Percentiles rank a stretch among this genome's conserved stretches.
Evolutionary conservation across 1,284 basidiomycete species (phyloP).

Genomic region (Takashimella tepidaria): DNA sequence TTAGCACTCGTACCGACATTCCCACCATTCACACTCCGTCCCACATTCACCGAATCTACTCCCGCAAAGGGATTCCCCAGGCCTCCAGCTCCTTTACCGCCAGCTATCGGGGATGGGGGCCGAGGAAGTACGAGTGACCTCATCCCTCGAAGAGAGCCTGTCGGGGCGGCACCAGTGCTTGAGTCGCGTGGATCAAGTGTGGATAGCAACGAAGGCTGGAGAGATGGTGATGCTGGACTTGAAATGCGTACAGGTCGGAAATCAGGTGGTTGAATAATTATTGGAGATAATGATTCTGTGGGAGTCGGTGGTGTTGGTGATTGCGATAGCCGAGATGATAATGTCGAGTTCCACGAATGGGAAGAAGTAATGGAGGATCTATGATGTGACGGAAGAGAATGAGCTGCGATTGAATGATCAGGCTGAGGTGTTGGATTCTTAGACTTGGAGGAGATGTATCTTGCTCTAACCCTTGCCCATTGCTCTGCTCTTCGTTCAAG

Average conservation of each 20-base stretch:
- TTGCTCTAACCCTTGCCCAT: not conserved
- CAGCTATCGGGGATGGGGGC: not conserved
- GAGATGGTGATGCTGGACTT: conserved; percentile 45
- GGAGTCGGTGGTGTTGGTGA: no score
- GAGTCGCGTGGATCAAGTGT: not conserved
- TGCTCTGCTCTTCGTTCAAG: not conserved
- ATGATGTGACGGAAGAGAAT: not conserved
- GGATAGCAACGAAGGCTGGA: not conserved
- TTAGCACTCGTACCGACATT: not conserved
- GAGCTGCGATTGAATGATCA: not conserved
- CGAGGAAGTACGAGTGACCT: not conserved
- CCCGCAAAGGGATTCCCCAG: no score
- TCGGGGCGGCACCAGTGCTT: not conserved
- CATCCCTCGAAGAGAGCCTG: not conserved
- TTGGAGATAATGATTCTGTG: no score
- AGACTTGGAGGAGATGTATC: not conserved
- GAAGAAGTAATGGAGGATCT: conserved; percentile 1
- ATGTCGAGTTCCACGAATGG: not conserved
- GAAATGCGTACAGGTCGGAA: conserved; percentile 32
- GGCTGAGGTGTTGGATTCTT: conserved; percentile 2
- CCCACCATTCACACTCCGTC: not conserved
- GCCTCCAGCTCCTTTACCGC: not conserved
- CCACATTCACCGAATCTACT: not conserved
- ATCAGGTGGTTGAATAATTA: not conserved
- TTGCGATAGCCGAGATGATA: no score